Percentiles rank a stretch among this genome's conserved stretches.
Evolutionary conservation across 306 rosid species (phyloP).

Genomic region (Dalbergia cultrata): DNA sequence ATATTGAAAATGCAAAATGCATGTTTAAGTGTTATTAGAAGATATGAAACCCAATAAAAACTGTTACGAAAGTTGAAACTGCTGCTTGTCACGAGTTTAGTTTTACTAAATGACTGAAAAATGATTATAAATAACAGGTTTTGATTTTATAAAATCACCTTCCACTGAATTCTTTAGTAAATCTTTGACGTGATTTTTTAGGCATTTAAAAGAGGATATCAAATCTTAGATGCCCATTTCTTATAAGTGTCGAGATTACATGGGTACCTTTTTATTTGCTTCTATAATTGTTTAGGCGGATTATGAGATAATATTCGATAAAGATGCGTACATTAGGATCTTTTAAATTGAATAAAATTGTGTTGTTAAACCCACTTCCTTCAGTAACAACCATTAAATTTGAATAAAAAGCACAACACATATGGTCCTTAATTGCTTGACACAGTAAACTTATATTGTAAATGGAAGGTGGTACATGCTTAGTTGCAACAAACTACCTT

Average conservation of each 20-base stretch:
- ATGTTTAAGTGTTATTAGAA: not conserved
- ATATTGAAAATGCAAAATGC: not conserved
- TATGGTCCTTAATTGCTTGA: not conserved
- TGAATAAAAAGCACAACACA: not conserved
- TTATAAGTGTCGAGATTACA: not conserved
- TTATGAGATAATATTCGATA: not conserved
- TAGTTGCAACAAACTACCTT: conserved; percentile 48
- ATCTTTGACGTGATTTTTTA: not conserved
- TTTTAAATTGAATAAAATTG: not conserved
- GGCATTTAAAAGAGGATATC: conserved; percentile 5
- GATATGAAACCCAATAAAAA: not conserved
- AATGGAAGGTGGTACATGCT: conserved; percentile 44
- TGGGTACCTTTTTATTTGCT: not conserved
- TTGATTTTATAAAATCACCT: not conserved
- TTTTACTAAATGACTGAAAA: not conserved
- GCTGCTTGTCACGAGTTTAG: not conserved
- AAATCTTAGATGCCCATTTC: not conserved
- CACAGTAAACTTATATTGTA: not conserved
- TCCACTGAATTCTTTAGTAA: not conserved
- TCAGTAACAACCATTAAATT: not conserved
- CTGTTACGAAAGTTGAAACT: too few relatives aligned
- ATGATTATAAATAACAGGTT: not conserved
- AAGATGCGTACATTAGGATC: not conserved
- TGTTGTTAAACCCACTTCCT: conserved; percentile 15
- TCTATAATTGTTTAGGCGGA: conserved; percentile 12